A percentile compares a stretch with the other conserved stretches of the same genome.
Conservation (phyloP, 2,329 filamentous ascomycete genomes). For the Epichloe sp. region DNA sequence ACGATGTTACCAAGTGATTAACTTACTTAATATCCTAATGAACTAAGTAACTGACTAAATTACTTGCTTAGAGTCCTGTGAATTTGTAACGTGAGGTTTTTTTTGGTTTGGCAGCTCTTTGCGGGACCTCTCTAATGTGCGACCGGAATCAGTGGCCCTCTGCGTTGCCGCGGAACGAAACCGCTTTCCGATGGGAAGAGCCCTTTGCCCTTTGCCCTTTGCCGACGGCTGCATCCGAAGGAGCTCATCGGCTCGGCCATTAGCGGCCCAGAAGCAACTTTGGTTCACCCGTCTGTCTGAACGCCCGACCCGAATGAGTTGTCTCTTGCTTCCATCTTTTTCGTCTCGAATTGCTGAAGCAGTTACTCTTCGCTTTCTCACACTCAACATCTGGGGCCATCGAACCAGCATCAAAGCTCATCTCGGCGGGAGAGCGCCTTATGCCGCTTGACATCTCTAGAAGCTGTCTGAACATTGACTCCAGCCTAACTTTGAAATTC, state of each 20-base stretch:
- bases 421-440: background rate
- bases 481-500: background rate
- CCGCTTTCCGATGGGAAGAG: constrained; percentile 4
- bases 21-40: too few species aligned
- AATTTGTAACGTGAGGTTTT: too few species aligned
- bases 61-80: too few species aligned
- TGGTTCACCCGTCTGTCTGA: background rate
- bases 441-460: background rate
- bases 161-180: constrained; percentile 1
- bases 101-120: too few species aligned
- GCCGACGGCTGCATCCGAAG: constrained; percentile 3
- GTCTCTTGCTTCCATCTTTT: background rate
- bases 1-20: too few species aligned
- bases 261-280: background rate
- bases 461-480: background rate
- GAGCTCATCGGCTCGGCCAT: constrained; percentile 4
- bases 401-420: background rate
- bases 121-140: too few species aligned
- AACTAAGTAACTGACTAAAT: too few species aligned
- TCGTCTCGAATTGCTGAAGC: background rate
- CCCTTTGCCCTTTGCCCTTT: constrained; percentile 1
- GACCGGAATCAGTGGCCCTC: background rate
- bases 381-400: background rate
- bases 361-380: background rate
- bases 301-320: background rate